Conservation (phyloP, 1,284 basidiomycete species). For the Papiliotrema laurentii region DNA sequence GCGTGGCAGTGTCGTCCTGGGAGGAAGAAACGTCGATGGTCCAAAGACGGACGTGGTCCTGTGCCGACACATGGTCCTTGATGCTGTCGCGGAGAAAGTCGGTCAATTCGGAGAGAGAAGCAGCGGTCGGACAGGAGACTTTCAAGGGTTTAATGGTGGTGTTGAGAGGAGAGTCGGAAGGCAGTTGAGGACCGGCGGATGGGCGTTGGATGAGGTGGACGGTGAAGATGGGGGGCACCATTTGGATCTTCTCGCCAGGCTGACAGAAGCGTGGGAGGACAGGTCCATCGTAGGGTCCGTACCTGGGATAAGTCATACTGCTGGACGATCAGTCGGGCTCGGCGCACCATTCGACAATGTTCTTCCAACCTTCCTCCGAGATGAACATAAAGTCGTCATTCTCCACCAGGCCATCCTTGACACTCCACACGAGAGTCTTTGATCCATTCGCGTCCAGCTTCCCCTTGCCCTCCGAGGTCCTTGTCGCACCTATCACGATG, state of each 20-base stretch:
- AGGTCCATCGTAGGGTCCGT: slow-evolving; percentile 23
- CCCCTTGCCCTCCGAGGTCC: too few relatives aligned
- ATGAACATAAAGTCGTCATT: slow-evolving; percentile 74
- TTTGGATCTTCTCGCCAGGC: slow-evolving; percentile 59
- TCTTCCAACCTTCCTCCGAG: slow-evolving; percentile 66
- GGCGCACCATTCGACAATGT: slow-evolving; percentile 63
- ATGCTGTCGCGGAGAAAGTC: background rate
- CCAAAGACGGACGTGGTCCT: slow-evolving; percentile 1
- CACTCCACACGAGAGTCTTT: slow-evolving; percentile 27
- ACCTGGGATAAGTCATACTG: slow-evolving; percentile 53
- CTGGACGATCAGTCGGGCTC: slow-evolving; percentile 8
- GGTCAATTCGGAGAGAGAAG: slow-evolving; percentile 6
- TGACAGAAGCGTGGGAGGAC: slow-evolving; percentile 55
- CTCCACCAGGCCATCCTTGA: slow-evolving; percentile 54
- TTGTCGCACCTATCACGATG: slow-evolving; percentile 21
- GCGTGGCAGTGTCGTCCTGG: background rate
- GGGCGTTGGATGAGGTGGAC: slow-evolving; percentile 52
- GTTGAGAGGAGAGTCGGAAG: slow-evolving; percentile 2
- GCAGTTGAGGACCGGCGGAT: slow-evolving; percentile 3
- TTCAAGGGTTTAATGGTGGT: slow-evolving; percentile 6
- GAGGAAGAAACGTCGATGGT: slow-evolving; percentile 6
- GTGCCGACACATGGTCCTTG: background rate
- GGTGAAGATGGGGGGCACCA: slow-evolving; percentile 67
- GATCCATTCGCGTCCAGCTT: slow-evolving; percentile 5
- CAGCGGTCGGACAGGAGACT: slow-evolving; percentile 13